Base-by-base conservation (phyloP, 768 basidiomycete genomes). In the Mycena capillaripes region DNA sequence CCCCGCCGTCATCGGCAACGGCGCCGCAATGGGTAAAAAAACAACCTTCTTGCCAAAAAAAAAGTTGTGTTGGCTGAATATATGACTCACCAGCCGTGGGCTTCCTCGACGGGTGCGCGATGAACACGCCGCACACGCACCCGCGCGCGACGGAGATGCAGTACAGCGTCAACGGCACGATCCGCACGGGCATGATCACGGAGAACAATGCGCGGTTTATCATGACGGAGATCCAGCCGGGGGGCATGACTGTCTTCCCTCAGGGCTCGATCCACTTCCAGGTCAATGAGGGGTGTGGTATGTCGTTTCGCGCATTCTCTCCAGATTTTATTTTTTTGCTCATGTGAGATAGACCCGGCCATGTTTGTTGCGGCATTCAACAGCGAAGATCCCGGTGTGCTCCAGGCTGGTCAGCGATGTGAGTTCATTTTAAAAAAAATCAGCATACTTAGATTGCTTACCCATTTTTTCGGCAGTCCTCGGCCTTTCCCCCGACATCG, bases 191-290 rank as follows among this genome's bases (percentile, higher is more conserved):
- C 0, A 67, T 74, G 63, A 65, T 76, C 36, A 62, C 68, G 38
- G 75, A 76, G 70, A 76, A 76, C 66, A 52, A 52, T 36, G 75
- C 60, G 50, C 75, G 75, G 64, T 74, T 76, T 44, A 63, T 76
- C 69, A 9, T 73, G 71, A 72, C 63, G 52, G 66, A 69, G 25
- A 58, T 74, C 58, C 50, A 60, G 32, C 29, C 73, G 27, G 27
- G 64, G 48, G 7, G 76, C 64, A 19, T 66, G 60, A 69, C 76
- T 17, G 21, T 74, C 48, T 67, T 71, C 64, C 55, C 76, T 42
- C 27, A 66, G 67, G 73, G 73, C 9, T 65, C 71, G 1, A 67
- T 76, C 6, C 73, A 75, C 40, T 76, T 76, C 69, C 65, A 76
- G 62, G 44, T 69, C 52, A 76, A 76, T 52, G 52, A 55, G 4